These are phyloP conservation scores for Phytophthora constricta DNA, from an alignment of 352 stramenopile genomes.

Conservation along the genomic window DNA sequence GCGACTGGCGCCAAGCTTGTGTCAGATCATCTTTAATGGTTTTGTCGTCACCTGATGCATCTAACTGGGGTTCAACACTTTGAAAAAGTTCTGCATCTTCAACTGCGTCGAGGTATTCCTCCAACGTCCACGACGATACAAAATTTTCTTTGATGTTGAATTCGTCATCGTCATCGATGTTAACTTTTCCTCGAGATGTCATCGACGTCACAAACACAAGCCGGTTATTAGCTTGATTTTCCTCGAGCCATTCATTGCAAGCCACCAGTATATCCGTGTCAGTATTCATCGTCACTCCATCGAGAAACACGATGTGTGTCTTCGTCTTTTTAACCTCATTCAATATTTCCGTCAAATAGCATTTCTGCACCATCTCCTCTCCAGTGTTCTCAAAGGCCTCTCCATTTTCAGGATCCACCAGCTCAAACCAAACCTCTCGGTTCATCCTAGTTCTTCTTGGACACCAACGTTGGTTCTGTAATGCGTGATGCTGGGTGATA, in stretches of 20 bases:
- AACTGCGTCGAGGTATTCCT: conserved; percentile 11
- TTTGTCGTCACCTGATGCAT: conserved; percentile 5
- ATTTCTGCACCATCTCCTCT: too few species aligned
- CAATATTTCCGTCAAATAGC: conserved; percentile 8
- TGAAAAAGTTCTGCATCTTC: conserved; percentile 10
- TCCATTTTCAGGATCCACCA: too few species aligned
- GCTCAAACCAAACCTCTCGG: too few species aligned
- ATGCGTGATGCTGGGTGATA: too few species aligned
- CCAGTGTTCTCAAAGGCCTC: too few species aligned
- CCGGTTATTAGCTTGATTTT: background rate
- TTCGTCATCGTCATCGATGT: background rate
- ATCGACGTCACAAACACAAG: conserved; percentile 10
- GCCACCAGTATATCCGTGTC: background rate
- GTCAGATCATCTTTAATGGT: background rate
- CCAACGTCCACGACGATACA: conserved; percentile 11
- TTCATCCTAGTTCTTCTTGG: too few species aligned
- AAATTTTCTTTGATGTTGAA: conserved; percentile 1
- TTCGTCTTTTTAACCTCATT: conserved; percentile 15
- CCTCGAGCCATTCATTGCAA: background rate
- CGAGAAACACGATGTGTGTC: conserved; percentile 10
- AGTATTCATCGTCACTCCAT: background rate
- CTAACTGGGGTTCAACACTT: conserved; percentile 1
- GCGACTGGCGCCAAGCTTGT: background rate
- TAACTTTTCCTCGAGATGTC: background rate
- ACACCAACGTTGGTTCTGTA: too few species aligned